phyloP scores from a whole-genome alignment of 371 early-diverging fungal species.

The Mucor sp. region DNA sequence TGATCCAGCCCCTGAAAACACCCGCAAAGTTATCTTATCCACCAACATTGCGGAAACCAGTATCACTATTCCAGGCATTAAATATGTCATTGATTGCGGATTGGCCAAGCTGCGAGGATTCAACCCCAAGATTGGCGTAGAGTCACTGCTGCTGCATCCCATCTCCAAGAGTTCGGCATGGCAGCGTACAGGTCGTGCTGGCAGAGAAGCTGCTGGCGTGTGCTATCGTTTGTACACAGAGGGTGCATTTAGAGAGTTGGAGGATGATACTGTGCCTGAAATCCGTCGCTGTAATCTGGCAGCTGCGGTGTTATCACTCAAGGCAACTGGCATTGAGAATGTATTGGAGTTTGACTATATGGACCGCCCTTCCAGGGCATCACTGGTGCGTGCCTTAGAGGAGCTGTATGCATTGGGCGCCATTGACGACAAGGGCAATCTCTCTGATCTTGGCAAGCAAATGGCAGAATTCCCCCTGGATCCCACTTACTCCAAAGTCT shows the following conservation, averaged over 20 bases:
- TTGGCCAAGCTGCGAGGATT: constrained; percentile 97
- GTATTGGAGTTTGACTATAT: constrained; percentile 93
- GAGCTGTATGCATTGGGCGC: constrained; percentile 92
- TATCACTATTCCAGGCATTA: constrained; percentile 97
- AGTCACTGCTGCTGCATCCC: constrained; percentile 84
- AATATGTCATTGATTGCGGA: constrained; percentile 98
- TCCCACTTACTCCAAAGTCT: constrained; percentile 88
- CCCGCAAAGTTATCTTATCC: constrained; percentile 92
- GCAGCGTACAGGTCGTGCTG: constrained; percentile 96
- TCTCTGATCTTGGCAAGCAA: constrained; percentile 84
- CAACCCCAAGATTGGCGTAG: constrained; percentile 93
- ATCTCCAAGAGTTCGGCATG: constrained; percentile 94
- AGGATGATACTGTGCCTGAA: constrained; percentile 90
- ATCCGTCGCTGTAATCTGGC: constrained; percentile 92
- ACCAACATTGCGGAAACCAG: constrained; percentile 99
- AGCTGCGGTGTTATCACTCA: constrained; percentile 83
- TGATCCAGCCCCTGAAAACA: constrained; percentile 82
- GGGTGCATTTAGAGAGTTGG: constrained; percentile 75
- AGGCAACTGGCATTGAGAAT: constrained; percentile 90
- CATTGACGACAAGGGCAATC: constrained; percentile 75
- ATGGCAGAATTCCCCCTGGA: constrained; percentile 96
- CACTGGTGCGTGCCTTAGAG: constrained; percentile 82
- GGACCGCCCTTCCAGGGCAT: constrained; percentile 83
- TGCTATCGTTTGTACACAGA: constrained; percentile 96
- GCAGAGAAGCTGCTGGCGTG: constrained; percentile 48